phyloP scores from a whole-genome alignment of 495 filamentous ascomycete genomes.

The Podospora didyma region DNA sequence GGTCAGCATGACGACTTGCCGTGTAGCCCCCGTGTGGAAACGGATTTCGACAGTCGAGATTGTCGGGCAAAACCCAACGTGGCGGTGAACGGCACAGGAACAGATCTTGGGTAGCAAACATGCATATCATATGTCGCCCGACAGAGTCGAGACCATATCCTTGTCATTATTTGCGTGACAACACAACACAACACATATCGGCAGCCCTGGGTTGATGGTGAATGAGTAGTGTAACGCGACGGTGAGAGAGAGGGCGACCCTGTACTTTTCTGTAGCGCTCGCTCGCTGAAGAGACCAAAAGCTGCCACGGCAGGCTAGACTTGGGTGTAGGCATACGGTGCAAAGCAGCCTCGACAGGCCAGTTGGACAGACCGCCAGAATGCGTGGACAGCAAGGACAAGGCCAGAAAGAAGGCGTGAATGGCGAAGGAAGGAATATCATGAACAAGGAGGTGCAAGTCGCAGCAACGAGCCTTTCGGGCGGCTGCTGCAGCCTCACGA shows the following conservation, averaged over 20 bases:
- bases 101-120: constrained; percentile 34
- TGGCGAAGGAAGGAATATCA: constrained; percentile 1
- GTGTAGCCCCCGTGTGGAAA: constrained; percentile 16
- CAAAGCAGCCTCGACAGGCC: no score
- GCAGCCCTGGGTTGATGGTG: background rate
- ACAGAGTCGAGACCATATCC: constrained; percentile 28
- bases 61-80: constrained; percentile 28
- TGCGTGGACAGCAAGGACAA: background rate
- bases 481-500: constrained; percentile 9
- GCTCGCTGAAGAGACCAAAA: background rate
- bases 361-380: no score
- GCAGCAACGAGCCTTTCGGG: constrained; percentile 1
- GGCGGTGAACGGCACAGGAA: constrained; percentile 33
- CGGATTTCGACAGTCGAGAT: constrained; percentile 19
- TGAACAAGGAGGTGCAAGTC: background rate
- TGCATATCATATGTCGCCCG: constrained; percentile 31
- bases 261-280: background rate
- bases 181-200: constrained; percentile 9
- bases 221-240: constrained; percentile 14
- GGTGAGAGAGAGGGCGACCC: background rate
- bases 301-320: background rate
- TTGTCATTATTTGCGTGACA: constrained; percentile 13
- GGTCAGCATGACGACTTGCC: constrained; percentile 26
- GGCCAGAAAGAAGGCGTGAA: background rate
- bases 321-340: no score